Evolutionary conservation across 2,329 filamentous ascomycete species (phyloP).

Genomic region (Dactylonectria macrodidyma): DNA sequence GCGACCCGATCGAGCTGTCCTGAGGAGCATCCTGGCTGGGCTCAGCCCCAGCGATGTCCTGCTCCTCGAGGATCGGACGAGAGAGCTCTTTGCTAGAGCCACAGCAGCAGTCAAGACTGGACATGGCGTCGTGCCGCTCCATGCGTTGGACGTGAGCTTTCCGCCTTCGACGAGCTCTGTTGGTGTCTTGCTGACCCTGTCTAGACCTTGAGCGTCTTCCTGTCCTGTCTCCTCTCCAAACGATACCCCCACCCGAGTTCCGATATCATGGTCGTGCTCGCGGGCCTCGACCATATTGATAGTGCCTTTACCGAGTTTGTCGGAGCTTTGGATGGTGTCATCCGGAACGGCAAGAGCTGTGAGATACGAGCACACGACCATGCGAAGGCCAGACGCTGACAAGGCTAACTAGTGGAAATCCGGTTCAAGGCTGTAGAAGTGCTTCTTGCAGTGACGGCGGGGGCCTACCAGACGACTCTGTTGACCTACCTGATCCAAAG

Average conservation of each 20-base stretch:
- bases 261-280: slow-evolving; percentile 91
- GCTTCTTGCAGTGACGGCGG: slow-evolving; percentile 86
- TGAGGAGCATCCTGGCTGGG: slow-evolving; percentile 79
- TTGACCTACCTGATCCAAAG: slow-evolving; percentile 95
- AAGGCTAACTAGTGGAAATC: slow-evolving; percentile 72
- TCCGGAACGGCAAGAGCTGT: slow-evolving; percentile 82
- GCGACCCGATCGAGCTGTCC: slow-evolving; percentile 79
- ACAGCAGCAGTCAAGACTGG: slow-evolving; percentile 77
- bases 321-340: slow-evolving; percentile 83
- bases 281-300: slow-evolving; percentile 91
- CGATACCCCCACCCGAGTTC: slow-evolving; percentile 96
- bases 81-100: slow-evolving; percentile 83
- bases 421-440: slow-evolving; percentile 86
- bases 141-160: slow-evolving; percentile 85
- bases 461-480: slow-evolving; percentile 95
- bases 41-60: slow-evolving; percentile 83
- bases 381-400: slow-evolving; percentile 37
- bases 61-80: slow-evolving; percentile 81
- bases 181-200: slow-evolving; percentile 40
- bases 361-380: slow-evolving; percentile 51
- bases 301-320: slow-evolving; percentile 91
- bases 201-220: slow-evolving; percentile 90
- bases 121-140: slow-evolving; percentile 75
- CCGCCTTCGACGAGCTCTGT: slow-evolving; percentile 54
- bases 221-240: slow-evolving; percentile 86